phyloP scores from a whole-genome alignment of 441 rosid genomes.

The Eutrema salsugineum region DNA sequence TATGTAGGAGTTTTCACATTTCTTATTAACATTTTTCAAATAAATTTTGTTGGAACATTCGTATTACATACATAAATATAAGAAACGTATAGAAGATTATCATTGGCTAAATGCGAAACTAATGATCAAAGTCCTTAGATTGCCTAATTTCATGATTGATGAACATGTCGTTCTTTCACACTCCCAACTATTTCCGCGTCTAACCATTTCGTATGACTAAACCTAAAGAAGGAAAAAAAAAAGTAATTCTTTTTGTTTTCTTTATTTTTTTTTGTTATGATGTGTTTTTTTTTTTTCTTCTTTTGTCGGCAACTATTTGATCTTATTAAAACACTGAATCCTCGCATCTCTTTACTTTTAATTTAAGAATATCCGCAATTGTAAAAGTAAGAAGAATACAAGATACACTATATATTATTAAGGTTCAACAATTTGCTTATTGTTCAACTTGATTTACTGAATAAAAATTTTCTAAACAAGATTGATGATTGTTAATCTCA shows the following conservation, averaged over 20 bases:
- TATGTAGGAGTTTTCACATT: constrained; percentile 10
- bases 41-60: constrained; percentile 9
- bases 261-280: neutral
- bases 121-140: constrained; percentile 24
- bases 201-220: constrained; percentile 1
- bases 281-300: neutral
- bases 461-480: neutral
- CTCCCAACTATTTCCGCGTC: constrained; percentile 9
- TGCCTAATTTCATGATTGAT: constrained; percentile 32
- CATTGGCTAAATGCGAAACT: neutral
- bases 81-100: constrained; percentile 13
- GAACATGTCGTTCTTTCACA: constrained; percentile 19
- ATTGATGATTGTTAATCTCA: neutral
- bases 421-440: neutral
- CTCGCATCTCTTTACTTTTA: neutral
- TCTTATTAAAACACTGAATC: neutral
- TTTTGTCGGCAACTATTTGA: constrained; percentile 16
- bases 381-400: neutral
- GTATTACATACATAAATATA: neutral
- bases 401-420: no score
- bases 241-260: neutral
- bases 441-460: neutral
- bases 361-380: neutral
- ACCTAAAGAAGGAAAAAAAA: no score
- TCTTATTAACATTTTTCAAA: neutral